Conservation (phyloP, 495 filamentous ascomycete genomes). For the Platismatia glauca region DNA sequence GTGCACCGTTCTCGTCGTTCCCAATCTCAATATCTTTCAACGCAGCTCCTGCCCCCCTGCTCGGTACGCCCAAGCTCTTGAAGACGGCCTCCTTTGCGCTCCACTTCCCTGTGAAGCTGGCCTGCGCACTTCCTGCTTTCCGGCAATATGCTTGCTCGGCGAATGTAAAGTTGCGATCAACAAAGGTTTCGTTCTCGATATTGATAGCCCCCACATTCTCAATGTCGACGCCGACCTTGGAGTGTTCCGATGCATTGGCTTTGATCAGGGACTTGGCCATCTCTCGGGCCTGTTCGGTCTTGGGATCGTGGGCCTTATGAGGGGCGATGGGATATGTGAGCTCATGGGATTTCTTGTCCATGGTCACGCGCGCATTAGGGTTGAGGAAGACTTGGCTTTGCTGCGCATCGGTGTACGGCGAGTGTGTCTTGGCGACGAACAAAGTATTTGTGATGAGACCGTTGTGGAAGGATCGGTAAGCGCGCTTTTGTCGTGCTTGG, state of each 20-base stretch:
- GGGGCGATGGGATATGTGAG: conserved; percentile 62
- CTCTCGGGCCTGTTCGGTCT: conserved; percentile 54
- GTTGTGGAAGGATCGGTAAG: conserved; percentile 96
- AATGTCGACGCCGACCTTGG: conserved; percentile 86
- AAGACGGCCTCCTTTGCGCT: conserved; percentile 97
- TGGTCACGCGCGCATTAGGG: conserved; percentile 77
- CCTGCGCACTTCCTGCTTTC: conserved; percentile 64
- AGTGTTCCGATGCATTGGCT: conserved; percentile 59
- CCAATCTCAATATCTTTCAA: conserved; percentile 92
- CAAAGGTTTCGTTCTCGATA: conserved; percentile 84
- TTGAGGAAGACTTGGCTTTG: conserved; percentile 84
- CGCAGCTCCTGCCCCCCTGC: conserved; percentile 79
- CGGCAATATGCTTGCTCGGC: conserved; percentile 77
- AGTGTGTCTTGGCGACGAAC: conserved; percentile 87
- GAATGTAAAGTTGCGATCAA: conserved; percentile 88
- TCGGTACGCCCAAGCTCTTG: conserved; percentile 84
- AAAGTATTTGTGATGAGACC: conserved; percentile 93
- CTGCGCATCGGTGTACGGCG: conserved; percentile 84
- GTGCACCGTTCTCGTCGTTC: conserved; percentile 70
- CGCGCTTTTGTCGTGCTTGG: conserved; percentile 88
- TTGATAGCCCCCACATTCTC: conserved; percentile 79
- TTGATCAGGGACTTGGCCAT: conserved; percentile 73
- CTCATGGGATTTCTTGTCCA: conserved; percentile 73
- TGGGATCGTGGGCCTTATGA: conserved; percentile 43
- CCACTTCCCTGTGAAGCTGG: conserved; percentile 89